These are phyloP conservation scores for Remersonia thermophila DNA, from an alignment of 2,329 filamentous ascomycete species.

Conservation along the genomic window DNA sequence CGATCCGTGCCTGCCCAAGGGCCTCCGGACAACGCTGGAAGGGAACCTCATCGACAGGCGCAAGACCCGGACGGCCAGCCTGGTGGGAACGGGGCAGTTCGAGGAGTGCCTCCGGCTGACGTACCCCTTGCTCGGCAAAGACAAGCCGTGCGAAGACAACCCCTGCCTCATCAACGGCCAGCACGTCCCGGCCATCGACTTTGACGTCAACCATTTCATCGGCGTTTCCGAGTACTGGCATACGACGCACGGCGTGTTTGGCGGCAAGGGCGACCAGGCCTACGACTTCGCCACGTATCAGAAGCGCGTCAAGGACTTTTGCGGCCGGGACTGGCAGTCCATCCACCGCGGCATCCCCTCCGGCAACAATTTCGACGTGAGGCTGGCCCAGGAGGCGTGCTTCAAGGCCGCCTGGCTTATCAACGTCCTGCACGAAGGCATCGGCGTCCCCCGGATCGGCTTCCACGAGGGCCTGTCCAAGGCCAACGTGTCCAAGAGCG, in stretches of 20 bases:
- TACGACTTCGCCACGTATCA: slow-evolving; percentile 92
- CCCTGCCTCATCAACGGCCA: slow-evolving; percentile 86
- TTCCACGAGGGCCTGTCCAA: slow-evolving; percentile 49
- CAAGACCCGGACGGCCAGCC: slow-evolving; percentile 30
- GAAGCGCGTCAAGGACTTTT: slow-evolving; percentile 71
- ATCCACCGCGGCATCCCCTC: slow-evolving; percentile 55
- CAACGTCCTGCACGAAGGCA: slow-evolving; percentile 89
- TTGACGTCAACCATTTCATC: slow-evolving; percentile 93
- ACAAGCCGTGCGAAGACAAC: slow-evolving; percentile 66
- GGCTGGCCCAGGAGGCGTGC: slow-evolving; percentile 75
- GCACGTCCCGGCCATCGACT: slow-evolving; percentile 91
- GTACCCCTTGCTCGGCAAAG: slow-evolving; percentile 79
- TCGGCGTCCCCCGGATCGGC: slow-evolving; percentile 78
- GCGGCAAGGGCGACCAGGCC: slow-evolving; percentile 61
- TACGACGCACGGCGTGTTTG: slow-evolving; percentile 89
- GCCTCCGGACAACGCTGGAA: slow-evolving; percentile 60
- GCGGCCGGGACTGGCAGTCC: slow-evolving; percentile 65
- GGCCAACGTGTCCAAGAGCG: slow-evolving; percentile 61
- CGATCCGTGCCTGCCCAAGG: slow-evolving; percentile 80
- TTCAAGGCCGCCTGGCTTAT: slow-evolving; percentile 99
- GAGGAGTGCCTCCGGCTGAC: slow-evolving; percentile 72
- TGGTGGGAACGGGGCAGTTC: slow-evolving; percentile 80
- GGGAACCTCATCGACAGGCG: slow-evolving; percentile 41
- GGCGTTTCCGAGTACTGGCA: slow-evolving; percentile 99
- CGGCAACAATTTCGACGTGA: slow-evolving; percentile 61